phyloP scores from a whole-genome alignment of 495 filamentous ascomycete species.

The Penicillium desertorum region DNA sequence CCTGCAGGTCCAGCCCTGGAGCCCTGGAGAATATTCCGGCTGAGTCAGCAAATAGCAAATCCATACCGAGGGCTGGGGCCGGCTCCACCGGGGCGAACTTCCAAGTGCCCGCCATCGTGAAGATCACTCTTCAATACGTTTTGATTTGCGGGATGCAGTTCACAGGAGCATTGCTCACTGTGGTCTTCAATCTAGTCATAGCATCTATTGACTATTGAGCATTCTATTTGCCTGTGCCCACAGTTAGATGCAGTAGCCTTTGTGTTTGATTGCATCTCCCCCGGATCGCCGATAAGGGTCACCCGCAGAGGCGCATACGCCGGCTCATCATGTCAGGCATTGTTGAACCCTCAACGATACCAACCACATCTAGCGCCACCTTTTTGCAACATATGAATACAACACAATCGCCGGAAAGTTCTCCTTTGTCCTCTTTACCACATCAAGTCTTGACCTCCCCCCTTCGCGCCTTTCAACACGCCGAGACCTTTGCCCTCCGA shows the following conservation, averaged over 20 bases:
- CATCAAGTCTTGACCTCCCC: slow-evolving; percentile 38
- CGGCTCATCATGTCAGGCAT: slow-evolving; percentile 26
- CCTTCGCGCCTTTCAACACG: slow-evolving; percentile 40
- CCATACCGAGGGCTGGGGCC: too few relatives aligned
- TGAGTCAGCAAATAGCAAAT: neutral
- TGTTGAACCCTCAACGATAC: slow-evolving; percentile 19
- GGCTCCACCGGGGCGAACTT: neutral
- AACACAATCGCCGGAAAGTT: slow-evolving; percentile 18
- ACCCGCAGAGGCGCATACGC: slow-evolving; percentile 13
- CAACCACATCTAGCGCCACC: slow-evolving; percentile 22
- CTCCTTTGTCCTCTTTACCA: slow-evolving; percentile 34
- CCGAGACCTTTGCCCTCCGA: slow-evolving; percentile 39
- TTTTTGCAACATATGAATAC: slow-evolving; percentile 18
- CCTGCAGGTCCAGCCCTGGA: too few relatives aligned
- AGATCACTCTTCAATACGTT: slow-evolving; percentile 8
- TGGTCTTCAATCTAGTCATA: neutral
- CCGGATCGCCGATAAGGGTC: slow-evolving; percentile 26
- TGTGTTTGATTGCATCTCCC: slow-evolving; percentile 22
- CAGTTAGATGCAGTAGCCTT: slow-evolving; percentile 8
- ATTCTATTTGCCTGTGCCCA: neutral
- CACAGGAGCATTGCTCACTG: slow-evolving; percentile 20
- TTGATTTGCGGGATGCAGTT: slow-evolving; percentile 16
- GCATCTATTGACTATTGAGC: neutral
- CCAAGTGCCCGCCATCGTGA: slow-evolving; percentile 10
- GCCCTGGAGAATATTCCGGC: neutral